Evolutionary conservation across 2,329 filamentous ascomycete species (phyloP).

Genomic region (Xylaria hypoxylon): DNA sequence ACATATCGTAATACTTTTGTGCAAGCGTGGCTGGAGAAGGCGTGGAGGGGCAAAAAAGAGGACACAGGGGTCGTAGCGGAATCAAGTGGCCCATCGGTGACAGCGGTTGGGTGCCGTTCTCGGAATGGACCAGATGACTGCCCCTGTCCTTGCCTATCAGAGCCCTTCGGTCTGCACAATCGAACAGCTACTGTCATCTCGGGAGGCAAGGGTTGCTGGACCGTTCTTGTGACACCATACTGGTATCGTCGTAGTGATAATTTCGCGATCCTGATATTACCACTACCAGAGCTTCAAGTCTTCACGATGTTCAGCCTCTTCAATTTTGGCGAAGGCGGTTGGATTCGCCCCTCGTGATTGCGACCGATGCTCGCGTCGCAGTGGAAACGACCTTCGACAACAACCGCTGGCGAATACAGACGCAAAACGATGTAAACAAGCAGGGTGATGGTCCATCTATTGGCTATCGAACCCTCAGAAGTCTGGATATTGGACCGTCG

Average conservation of each 20-base stretch:
- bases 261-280: constrained; percentile 11
- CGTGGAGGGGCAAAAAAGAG: background rate
- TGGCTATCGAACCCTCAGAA: constrained; percentile 41
- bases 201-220: constrained; percentile 40
- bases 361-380: constrained; percentile 27
- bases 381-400: constrained; percentile 36
- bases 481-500: constrained; percentile 47
- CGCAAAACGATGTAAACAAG: constrained; percentile 48
- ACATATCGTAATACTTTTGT: constrained; percentile 25
- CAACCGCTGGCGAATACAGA: constrained; percentile 40
- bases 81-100: constrained; percentile 24
- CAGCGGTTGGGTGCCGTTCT: constrained; percentile 44
- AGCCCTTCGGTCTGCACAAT: constrained; percentile 26
- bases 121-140: constrained; percentile 44
- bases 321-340: constrained; percentile 24
- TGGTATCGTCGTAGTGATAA: constrained; percentile 35
- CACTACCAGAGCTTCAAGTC: constrained; percentile 10
- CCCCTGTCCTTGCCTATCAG: constrained; percentile 37
- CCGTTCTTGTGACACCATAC: constrained; percentile 45
- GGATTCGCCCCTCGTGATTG: constrained; percentile 28
- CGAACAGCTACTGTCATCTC: constrained; percentile 43
- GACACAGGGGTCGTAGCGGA: constrained; percentile 11
- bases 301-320: constrained; percentile 44
- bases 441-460: constrained; percentile 38
- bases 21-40: constrained; percentile 30